Evolutionary conservation across 208 protist species (phyloP).

Genomic region (Novymonas esmeraldas): DNA sequence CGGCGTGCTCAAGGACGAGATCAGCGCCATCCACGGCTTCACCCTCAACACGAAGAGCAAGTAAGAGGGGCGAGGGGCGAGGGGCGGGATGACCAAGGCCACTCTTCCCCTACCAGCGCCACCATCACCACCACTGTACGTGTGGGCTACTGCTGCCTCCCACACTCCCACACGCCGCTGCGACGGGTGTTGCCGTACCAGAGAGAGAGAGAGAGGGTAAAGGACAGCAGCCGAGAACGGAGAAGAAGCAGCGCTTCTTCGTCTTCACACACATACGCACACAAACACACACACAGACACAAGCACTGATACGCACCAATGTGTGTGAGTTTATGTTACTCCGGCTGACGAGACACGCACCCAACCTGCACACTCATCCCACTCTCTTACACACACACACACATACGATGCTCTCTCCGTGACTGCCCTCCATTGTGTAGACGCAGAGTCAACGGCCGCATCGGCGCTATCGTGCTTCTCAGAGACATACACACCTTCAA

Average conservation of each 20-base stretch:
- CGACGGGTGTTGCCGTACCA: neutral
- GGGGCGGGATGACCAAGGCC: too few relatives aligned
- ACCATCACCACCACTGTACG: too few relatives aligned
- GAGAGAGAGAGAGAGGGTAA: too few relatives aligned
- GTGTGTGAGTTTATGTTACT: too few relatives aligned
- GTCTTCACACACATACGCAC: neutral
- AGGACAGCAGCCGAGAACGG: too few relatives aligned
- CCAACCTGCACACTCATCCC: too few relatives aligned
- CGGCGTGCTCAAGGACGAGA: conserved; percentile 75
- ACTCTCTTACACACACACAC: neutral
- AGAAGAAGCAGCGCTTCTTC: too few relatives aligned
- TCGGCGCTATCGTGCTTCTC: too few relatives aligned
- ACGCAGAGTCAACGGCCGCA: too few relatives aligned
- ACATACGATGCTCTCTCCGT: neutral
- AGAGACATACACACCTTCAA: neutral
- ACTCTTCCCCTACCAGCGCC: too few relatives aligned
- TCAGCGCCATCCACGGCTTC: conserved; percentile 87
- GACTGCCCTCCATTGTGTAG: neutral
- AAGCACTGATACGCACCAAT: too few relatives aligned
- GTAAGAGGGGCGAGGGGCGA: neutral
- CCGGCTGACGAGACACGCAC: too few relatives aligned
- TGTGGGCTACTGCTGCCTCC: neutral
- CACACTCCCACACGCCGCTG: neutral
- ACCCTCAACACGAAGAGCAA: conserved; percentile 64
- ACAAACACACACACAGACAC: conserved; percentile 13